Base-by-base conservation (phyloP, 108 stramenopile genomes). In the Skeletonema marinoi region DNA sequence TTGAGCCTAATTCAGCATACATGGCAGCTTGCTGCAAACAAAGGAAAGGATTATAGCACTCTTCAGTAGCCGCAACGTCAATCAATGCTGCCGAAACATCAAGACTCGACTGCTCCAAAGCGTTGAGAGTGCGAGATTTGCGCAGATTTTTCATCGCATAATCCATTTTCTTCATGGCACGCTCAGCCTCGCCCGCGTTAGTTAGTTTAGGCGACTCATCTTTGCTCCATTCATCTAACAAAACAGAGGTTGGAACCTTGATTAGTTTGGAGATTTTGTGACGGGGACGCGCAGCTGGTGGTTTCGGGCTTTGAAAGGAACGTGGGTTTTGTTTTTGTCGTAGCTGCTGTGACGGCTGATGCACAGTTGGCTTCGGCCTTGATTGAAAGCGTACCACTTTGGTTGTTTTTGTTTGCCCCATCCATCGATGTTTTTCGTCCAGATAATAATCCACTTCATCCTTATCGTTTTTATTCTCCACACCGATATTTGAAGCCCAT, bases 21-120 rank as follows among this genome's bases (percentile, higher is more conserved):
- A 88, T 87, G 17, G 90, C 91, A 44, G 94, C 94, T 70, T 96
- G 92, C 56, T 91, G 88, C 56, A 96, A 39, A 63, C 90, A 88
- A 64, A 81, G 66, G 65, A 96, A 93, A 11, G 92, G 92, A 74
- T 96, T 90, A 32, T 69, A 46, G 41, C 93, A 94, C 17, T 75
- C 68, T 17, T 83, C 69, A 30, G 64, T 16, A 14, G 82, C 61
- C 16, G 90, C 89, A 31, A 96, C 68, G 32, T 84, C 82, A 30
- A 96, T 71, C 68, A 96, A 76, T 8, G 82, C 86, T 11, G 75
- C 75, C 4, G 94, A 78, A 13, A 92, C 84, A 62, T 89, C 73
- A 33, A 96, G 56, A 51, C 91, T 87, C 36, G 90, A 81, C 38
- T 82, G 86, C 77, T 89, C 86, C 4, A 88, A 56, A n/a, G 91